Base-by-base conservation (phyloP, 2,329 filamentous ascomycete genomes). In the Colletotrichum karsti region DNA sequence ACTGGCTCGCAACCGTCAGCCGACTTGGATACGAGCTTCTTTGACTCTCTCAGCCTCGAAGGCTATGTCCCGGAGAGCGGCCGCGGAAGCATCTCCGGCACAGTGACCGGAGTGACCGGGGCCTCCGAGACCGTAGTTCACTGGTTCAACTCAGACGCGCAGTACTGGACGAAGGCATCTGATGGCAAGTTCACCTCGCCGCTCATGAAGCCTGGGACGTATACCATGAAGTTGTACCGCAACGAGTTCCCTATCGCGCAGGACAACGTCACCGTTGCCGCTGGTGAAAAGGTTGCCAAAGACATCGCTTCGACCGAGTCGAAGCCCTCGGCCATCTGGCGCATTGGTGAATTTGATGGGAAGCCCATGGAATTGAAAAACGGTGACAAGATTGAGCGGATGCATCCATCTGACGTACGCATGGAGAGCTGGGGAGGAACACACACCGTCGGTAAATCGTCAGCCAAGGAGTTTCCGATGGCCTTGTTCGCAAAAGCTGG, bases 181-280 rank as follows among this genome's bases (percentile, higher is more conserved):
- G 73, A 73, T 3, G 84, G 86, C 3, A 69, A 69, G 6, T 90
- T 87, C 74, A 86, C 83, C 0, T 89, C 87, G 0, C 88, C 88
- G 0, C 78, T 82, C 5, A 89, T 90, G 85, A 87, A 87, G 68
- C 84, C 87, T 0, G 88, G 88, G 10, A 86, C 83, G 1, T 90
- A 90, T 76, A 88, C 85, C 0, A 87, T 88, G 81, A 84, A 85
- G 10, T 80, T 90, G 12, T 88, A 90, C 77, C 86, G 87, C 54
- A 82, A 81, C 18, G 87, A 90, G 72, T 84, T 85, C 69, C 79
- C 82, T 28, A 83, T 88, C 5, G 85, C 83, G 0, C 81, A 81
- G 1, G 73, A 79, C 3, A 81, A 77, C 2, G 83, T 86, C 2
- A 76, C 75, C 0, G 83, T 89, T 13, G 79, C 77, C 0, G 84